These are phyloP conservation scores for Hippophae rhamnoides DNA, from an alignment of 306 rosid genomes.

Conservation along the genomic window DNA sequence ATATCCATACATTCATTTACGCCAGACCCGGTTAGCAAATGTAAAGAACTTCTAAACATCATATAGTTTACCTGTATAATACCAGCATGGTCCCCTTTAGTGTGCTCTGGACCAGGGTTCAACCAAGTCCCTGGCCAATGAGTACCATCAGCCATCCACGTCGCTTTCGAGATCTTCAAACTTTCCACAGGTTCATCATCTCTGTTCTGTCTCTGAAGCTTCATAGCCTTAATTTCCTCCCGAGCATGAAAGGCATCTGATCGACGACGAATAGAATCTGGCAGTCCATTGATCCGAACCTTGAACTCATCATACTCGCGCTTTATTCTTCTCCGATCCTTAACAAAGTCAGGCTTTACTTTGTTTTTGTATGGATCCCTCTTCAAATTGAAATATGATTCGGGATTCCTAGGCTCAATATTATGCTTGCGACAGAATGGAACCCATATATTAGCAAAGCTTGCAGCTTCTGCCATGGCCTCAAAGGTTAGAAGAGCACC, in stretches of 20 bases:
- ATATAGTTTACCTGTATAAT: slow-evolving; percentile 67
- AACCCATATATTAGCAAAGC: slow-evolving; percentile 84
- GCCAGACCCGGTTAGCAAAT: slow-evolving; percentile 4
- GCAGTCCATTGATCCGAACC: slow-evolving; percentile 82
- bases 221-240: slow-evolving; percentile 93
- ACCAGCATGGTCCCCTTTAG: slow-evolving; percentile 89
- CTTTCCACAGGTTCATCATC: slow-evolving; percentile 63
- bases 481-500: slow-evolving; percentile 96
- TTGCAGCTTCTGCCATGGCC: slow-evolving; percentile 99
- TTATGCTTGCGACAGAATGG: slow-evolving; percentile 94
- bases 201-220: slow-evolving; percentile 64
- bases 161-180: slow-evolving; percentile 76
- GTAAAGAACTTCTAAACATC: slow-evolving; percentile 6
- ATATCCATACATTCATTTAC: neutral
- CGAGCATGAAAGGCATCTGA: slow-evolving; percentile 95
- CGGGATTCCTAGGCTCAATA: slow-evolving; percentile 95
- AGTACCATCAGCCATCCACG: slow-evolving; percentile 99
- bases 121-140: slow-evolving; percentile 99
- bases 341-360: slow-evolving; percentile 77
- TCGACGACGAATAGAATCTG: slow-evolving; percentile 87
- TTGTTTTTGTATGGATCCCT: slow-evolving; percentile 93
- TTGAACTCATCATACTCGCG: slow-evolving; percentile 98
- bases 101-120: slow-evolving; percentile 59
- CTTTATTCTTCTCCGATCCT: slow-evolving; percentile 83
- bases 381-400: slow-evolving; percentile 75